Base-by-base conservation (phyloP, 1,139 yeast species). In the Candida frijolesensis region DNA sequence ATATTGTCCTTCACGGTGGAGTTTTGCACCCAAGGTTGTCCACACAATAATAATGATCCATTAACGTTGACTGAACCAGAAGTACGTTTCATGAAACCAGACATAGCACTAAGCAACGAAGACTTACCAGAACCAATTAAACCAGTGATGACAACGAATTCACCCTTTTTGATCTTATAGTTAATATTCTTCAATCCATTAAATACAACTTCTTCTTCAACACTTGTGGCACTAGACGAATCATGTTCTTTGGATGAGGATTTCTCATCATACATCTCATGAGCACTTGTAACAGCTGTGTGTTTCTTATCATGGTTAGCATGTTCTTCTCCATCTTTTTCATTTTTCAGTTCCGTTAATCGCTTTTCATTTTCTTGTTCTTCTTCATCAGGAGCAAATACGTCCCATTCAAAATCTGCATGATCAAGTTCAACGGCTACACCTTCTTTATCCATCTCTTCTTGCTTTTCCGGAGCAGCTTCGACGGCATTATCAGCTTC, bases 111-210 rank as follows among this genome's bases (percentile, higher is more conserved):
- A 41, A 87, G 70, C 45, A 87, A 68, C 2, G 90, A 83, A 0
- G 88, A 74, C 59, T 87, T 87, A 45, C 95, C 95, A 0, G 88
- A 74, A 2, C 94, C 94, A 60, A 86, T 83, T 7, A 81, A 64
- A 34, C 95, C 95, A 1, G 89, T 84, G n/a, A 87, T 73, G 53
- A 85, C 84, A 5, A 86, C 71, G 54, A 87, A 82, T 60, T 85
- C 89, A 15, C 87, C 87, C 51, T 74, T 58, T 16, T 55, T 52
- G 14, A 66, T 55, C 4, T 52, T 43, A 25, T 66, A 59, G 42
- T 64, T 54, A 11, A 65, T 51, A 46, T 63, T 49, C 9, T 54
- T 56, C 42, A 66, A 58, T 4, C 58, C 58, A 25, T 48, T 38
- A 34, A 57, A 57, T 25, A 30, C 39, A 16, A 42, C 37, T 38